A percentile compares a stretch with the other conserved stretches of the same genome.
These are phyloP conservation scores for Pseudogymnoascus destructans DNA, from an alignment of 2,329 filamentous ascomycete species.

Conservation along the genomic window DNA sequence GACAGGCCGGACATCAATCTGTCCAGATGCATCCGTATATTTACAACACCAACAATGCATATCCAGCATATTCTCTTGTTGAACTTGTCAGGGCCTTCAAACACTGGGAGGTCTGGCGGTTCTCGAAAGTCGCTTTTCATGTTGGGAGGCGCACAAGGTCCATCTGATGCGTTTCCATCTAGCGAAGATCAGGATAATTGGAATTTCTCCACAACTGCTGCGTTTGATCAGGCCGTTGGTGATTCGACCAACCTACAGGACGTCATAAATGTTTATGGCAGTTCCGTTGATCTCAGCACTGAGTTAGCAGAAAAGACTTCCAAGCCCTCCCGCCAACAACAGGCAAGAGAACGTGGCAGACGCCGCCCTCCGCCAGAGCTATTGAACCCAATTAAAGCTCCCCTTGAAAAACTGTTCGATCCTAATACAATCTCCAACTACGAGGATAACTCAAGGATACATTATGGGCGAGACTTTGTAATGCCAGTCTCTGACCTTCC, in stretches of 20 bases:
- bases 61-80: constrained; percentile 50
- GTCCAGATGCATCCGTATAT: constrained; percentile 61
- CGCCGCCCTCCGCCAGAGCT: constrained; percentile 45
- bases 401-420: constrained; percentile 52
- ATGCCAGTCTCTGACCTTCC: constrained; percentile 41
- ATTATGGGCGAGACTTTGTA: constrained; percentile 39
- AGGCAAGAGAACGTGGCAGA: constrained; percentile 26
- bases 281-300: constrained; percentile 39
- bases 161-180: constrained; percentile 31
- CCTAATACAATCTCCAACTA: constrained; percentile 53
- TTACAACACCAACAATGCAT: constrained; percentile 44
- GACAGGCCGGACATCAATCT: constrained; percentile 57
- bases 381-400: constrained; percentile 43
- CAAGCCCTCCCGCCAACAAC: constrained; percentile 31
- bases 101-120: constrained; percentile 63
- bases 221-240: constrained; percentile 47
- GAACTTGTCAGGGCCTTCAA: constrained; percentile 60
- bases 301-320: constrained; percentile 36
- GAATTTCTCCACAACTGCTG: constrained; percentile 54
- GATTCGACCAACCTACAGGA: constrained; percentile 40
- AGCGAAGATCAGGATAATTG: constrained; percentile 45
- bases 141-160: constrained; percentile 40
- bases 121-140: constrained; percentile 53
- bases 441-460: constrained; percentile 47
- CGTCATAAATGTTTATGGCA: constrained; percentile 48